phyloP scores from a whole-genome alignment of 148 eudicot genomes.

The Camellia japonica region DNA sequence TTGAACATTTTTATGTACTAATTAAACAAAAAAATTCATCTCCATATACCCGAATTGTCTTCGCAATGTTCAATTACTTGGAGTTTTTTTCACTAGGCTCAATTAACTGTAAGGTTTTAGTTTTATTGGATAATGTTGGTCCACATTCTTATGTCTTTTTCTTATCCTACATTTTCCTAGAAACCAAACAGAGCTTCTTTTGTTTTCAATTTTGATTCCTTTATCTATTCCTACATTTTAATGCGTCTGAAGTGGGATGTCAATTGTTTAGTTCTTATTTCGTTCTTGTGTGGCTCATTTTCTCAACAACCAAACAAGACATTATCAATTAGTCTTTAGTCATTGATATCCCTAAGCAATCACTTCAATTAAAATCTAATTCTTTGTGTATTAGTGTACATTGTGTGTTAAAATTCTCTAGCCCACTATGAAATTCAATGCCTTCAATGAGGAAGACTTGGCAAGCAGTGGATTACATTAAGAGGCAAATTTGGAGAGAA shows the following conservation, averaged over 20 bases:
- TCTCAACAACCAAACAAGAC: background rate
- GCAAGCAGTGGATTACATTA: slow-evolving; percentile 59
- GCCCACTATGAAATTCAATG: slow-evolving; percentile 47
- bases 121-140: background rate
- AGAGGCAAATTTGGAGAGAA: slow-evolving; percentile 45
- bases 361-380: background rate
- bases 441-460: slow-evolving; percentile 62
- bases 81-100: background rate
- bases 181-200: too few species aligned
- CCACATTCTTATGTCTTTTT: too few species aligned
- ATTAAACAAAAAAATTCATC: background rate
- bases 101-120: background rate
- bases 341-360: background rate
- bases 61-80: too few species aligned
- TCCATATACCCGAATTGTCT: background rate
- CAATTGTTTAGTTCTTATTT: background rate
- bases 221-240: too few species aligned
- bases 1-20: too few species aligned
- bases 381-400: slow-evolving; percentile 9
- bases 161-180: too few species aligned
- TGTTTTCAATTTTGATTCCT: too few species aligned
- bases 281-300: background rate
- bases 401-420: slow-evolving; percentile 18
- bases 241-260: background rate
- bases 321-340: background rate